Evolutionary conservation across 306 rosid genomes (phyloP).

Genomic region (Malus sieversii): DNA sequence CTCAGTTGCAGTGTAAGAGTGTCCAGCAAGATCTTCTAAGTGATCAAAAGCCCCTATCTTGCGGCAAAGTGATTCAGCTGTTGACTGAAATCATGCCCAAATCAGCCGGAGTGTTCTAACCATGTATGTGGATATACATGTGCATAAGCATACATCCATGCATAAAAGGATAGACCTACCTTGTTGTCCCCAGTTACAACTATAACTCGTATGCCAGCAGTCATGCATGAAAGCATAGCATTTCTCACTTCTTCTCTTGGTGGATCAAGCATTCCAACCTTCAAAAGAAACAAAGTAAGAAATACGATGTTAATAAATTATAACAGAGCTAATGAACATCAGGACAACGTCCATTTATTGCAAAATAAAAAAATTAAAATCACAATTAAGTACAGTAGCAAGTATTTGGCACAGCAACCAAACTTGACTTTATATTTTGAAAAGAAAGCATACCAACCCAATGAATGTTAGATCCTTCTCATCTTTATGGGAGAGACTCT

Average conservation of each 20-base stretch:
- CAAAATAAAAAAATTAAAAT: neutral
- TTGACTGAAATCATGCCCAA: slow-evolving; percentile 49
- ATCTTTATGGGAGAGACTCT: slow-evolving; percentile 54
- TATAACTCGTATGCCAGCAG: slow-evolving; percentile 98
- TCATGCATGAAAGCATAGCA: slow-evolving; percentile 92
- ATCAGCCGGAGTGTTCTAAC: slow-evolving; percentile 22
- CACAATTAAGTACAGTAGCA: neutral
- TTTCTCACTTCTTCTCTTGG: slow-evolving; percentile 96
- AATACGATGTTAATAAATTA: neutral
- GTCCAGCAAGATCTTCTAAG: slow-evolving; percentile 64
- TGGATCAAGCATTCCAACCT: slow-evolving; percentile 99
- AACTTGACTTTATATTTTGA: slow-evolving; percentile 22
- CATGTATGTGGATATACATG: neutral
- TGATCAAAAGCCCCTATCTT: slow-evolving; percentile 96
- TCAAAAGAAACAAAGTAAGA: slow-evolving; percentile 16
- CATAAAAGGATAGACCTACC: slow-evolving; percentile 31
- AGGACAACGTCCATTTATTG: neutral
- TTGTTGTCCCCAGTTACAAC: slow-evolving; percentile 98
- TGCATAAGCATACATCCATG: neutral
- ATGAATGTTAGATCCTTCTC: slow-evolving; percentile 91
- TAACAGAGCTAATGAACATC: neutral
- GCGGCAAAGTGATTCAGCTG: slow-evolving; percentile 95
- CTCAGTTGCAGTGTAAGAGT: slow-evolving; percentile 88
- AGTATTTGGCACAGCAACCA: slow-evolving; percentile 14
- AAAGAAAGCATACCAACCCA: slow-evolving; percentile 98